phyloP scores from a whole-genome alignment of 2,329 filamentous ascomycete genomes.

The Botrytis byssoidea region DNA sequence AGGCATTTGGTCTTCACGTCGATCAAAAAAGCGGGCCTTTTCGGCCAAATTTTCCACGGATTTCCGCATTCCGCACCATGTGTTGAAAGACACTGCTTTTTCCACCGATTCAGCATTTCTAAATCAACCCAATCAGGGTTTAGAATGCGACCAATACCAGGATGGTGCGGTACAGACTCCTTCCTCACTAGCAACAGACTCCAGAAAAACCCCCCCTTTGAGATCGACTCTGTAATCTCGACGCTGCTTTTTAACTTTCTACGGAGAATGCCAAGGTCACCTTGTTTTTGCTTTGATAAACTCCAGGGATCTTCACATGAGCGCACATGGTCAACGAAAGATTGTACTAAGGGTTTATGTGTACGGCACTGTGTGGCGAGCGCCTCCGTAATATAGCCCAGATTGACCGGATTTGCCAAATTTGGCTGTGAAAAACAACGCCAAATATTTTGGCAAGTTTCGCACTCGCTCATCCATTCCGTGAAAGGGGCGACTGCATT shows the following conservation, averaged over 20 bases:
- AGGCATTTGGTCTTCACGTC: neutral
- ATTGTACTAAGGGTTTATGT: neutral
- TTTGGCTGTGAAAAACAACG: neutral
- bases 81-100: neutral
- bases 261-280: neutral
- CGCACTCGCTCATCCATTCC: neutral
- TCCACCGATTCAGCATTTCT: neutral
- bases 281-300: rapidly evolving
- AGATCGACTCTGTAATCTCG: neutral
- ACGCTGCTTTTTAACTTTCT: neutral
- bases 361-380: neutral
- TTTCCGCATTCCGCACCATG: neutral
- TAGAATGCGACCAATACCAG: neutral
- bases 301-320: rapidly evolving
- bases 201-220: neutral
- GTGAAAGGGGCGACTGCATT: neutral
- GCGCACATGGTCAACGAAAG: neutral
- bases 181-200: neutral
- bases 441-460: neutral
- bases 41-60: neutral
- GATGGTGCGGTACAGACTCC: neutral
- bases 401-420: neutral
- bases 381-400: neutral
- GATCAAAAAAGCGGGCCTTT: neutral
- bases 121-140: neutral